Evolutionary conservation across 768 basidiomycete genomes (phyloP), one percentile per base, ranked within the genome.

Genomic region (Boletus pseudopeckii): DNA sequence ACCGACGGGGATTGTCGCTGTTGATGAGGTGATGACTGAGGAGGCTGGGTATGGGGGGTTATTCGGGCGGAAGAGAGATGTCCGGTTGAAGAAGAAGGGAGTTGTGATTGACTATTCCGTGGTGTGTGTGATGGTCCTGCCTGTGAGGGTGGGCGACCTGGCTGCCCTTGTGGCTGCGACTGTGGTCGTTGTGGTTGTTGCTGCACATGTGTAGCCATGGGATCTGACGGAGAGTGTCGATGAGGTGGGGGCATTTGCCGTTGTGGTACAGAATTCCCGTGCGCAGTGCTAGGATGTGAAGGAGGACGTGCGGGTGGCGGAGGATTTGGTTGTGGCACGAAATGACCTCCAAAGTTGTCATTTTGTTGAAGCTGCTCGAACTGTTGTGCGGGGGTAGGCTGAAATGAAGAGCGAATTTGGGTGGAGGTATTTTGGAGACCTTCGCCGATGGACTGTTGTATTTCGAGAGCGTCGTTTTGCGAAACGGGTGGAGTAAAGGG

Each of bases 341-440:
- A 77, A 58, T 71, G 67, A 50, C 60, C 30, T 33, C 56, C 42
- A 52, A 71, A 77, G 34, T 54, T 63, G 44, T 74, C 71, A 50
- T 56, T 57, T 57, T 74, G 71, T 55, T 75, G 77, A 75, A 84
- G 82, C 61, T 82, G 77, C 51, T 80, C 80, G 55, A 79, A 77
- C 51, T 82, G 80, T 62, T 89, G 86, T 3, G 84, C 83, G 2
- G 86, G 84, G 0, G 85, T 86, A 13, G 77, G 64, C 28, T 77
- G 77, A 60, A 84, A 82, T 8, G 68, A 63, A 6, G 71, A 30
- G 26, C 79, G 79, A 32, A 61, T 60, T 22, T 59, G 48, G 46
- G 66, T 73, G 10, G 75, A 61, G 17, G 79, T 68, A 40, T 71
- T 70, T 36, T 73, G 72, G 33, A 70, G 75, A 49, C 64, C 73